These are phyloP conservation scores for Erythrophleum fordii DNA, from an alignment of 306 rosid genomes.

Conservation along the genomic window DNA sequence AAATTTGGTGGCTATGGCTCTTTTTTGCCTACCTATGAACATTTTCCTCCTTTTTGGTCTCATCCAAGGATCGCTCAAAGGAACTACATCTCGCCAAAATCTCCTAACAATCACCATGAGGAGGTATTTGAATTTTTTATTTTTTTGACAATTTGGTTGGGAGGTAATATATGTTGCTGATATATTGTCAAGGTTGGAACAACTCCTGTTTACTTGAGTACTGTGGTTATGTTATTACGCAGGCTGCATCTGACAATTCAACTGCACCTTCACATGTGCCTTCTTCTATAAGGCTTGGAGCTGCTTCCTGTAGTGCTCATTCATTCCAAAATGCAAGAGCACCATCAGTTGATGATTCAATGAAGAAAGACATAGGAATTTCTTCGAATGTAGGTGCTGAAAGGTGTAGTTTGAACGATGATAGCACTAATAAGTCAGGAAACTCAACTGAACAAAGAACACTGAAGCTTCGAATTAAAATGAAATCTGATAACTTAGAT, in stretches of 20 bases:
- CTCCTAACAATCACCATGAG: conserved; percentile 47
- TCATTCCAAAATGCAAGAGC: conserved; percentile 42
- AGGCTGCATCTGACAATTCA: conserved; percentile 58
- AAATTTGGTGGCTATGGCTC: conserved; percentile 81
- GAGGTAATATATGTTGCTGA: conserved; percentile 36
- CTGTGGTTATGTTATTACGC: conserved; percentile 52
- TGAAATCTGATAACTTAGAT: conserved; percentile 54
- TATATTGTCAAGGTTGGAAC: conserved; percentile 38
- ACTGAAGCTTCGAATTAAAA: conserved; percentile 73
- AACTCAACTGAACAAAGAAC: conserved; percentile 57
- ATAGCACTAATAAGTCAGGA: conserved; percentile 41
- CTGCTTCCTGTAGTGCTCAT: conserved; percentile 41
- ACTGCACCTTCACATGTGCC: conserved; percentile 56
- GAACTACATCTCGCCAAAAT: conserved; percentile 50
- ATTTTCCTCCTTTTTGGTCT: conserved; percentile 42
- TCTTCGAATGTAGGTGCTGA: conserved; percentile 49
- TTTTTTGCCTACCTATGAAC: conserved; percentile 69
- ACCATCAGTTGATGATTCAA: conserved; percentile 45
- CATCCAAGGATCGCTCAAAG: conserved; percentile 60
- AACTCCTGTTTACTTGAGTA: conserved; percentile 50
- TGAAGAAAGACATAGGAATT: conserved; percentile 39
- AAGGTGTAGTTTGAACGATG: conserved; percentile 53
- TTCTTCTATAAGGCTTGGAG: conserved; percentile 49
- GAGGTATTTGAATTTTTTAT: conserved; percentile 60
- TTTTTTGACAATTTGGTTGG: conserved; percentile 39